Evolutionary conservation across 495 filamentous ascomycete genomes (phyloP).

Genomic region (Parachaetomium inaequale): DNA sequence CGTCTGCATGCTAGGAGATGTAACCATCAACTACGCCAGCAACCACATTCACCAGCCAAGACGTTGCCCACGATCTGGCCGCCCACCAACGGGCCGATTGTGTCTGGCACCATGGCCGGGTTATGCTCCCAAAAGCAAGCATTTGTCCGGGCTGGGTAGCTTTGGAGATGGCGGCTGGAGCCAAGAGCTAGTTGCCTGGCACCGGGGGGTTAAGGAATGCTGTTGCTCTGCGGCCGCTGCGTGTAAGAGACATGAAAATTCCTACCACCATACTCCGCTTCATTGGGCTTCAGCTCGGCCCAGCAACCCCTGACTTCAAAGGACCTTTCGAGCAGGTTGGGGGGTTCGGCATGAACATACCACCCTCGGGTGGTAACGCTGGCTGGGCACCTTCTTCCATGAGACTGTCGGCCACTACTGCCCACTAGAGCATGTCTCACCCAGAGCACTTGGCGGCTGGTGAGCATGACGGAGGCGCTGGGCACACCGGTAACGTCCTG

Average conservation of each 20-base stretch:
- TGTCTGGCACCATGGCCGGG: background rate
- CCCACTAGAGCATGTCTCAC: conserved; percentile 17
- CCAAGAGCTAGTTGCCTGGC: background rate
- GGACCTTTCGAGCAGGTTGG: background rate
- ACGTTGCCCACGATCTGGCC: background rate
- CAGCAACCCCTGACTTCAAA: background rate
- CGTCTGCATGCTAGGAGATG: background rate
- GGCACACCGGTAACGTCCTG: background rate
- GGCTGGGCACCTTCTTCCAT: background rate
- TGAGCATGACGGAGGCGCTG: background rate
- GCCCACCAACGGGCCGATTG: conserved; percentile 12
- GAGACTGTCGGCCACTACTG: background rate
- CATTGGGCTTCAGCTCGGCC: background rate
- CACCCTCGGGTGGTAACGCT: background rate
- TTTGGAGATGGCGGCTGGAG: background rate
- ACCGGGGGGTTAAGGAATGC: background rate
- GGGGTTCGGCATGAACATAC: background rate
- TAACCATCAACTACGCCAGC: conserved; percentile 1
- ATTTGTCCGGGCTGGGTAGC: background rate
- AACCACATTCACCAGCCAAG: background rate
- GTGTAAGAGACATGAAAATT: background rate
- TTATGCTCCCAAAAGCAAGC: background rate
- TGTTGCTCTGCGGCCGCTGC: background rate
- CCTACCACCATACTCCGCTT: background rate
- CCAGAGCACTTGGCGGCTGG: background rate